Conservation (phyloP, 2,329 filamentous ascomycete species). For the Fusarium verticillioides region DNA sequence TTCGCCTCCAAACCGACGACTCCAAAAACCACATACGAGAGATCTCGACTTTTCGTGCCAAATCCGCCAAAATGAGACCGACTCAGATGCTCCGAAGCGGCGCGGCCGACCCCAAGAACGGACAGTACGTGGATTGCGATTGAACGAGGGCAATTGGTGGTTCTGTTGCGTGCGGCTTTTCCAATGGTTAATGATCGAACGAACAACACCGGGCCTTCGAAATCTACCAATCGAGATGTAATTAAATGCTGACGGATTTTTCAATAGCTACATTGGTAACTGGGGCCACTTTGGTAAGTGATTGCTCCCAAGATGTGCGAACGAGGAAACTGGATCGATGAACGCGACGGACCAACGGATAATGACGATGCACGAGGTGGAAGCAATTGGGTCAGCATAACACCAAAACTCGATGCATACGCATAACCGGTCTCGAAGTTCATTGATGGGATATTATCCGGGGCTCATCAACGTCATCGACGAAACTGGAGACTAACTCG, state of each 20-base stretch:
- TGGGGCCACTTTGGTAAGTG: constrained; percentile 82
- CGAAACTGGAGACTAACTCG: constrained; percentile 37
- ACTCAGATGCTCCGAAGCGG: constrained; percentile 51
- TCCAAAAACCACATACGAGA: constrained; percentile 34
- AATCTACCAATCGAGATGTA: constrained; percentile 15
- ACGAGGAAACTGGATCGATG: constrained; percentile 31
- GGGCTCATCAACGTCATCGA: background rate
- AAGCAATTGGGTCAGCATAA: constrained; percentile 31
- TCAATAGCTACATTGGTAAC: constrained; percentile 73
- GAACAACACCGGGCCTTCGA: constrained; percentile 20
- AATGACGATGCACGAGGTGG: constrained; percentile 18
- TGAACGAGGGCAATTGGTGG: constrained; percentile 33
- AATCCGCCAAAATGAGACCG: constrained; percentile 54
- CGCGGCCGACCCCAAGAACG: constrained; percentile 50
- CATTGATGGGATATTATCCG: background rate
- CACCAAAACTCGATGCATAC: background rate
- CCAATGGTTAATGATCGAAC: constrained; percentile 24
- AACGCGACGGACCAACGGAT: constrained; percentile 40
- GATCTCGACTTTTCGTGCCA: constrained; percentile 35
- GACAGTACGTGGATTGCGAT: constrained; percentile 49
- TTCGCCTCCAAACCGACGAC: constrained; percentile 42
- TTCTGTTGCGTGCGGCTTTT: constrained; percentile 49
- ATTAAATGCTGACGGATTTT: constrained; percentile 40
- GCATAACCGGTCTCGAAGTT: background rate
- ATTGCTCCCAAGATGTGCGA: constrained; percentile 27